phyloP scores from a whole-genome alignment of 2,329 filamentous ascomycete genomes.

The Cryphonectria carpinicola region DNA sequence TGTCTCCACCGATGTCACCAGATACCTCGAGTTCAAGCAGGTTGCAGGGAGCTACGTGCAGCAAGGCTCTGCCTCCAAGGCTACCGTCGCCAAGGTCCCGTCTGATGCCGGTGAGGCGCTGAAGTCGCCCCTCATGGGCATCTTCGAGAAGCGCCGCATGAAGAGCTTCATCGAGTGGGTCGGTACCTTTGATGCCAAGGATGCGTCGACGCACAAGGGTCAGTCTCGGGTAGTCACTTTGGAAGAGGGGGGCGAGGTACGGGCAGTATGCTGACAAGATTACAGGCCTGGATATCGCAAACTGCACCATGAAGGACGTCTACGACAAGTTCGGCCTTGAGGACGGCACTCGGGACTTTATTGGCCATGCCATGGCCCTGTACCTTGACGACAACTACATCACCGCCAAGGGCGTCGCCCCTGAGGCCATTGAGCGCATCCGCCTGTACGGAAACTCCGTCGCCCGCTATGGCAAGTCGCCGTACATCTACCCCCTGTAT shows the following conservation, averaged over 20 bases:
- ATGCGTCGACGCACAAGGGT: constrained; percentile 91
- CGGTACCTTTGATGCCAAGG: constrained; percentile 79
- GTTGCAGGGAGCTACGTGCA: constrained; percentile 97
- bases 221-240: constrained; percentile 36
- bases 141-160: constrained; percentile 97
- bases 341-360: constrained; percentile 86
- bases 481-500: constrained; percentile 99
- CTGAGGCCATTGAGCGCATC: constrained; percentile 89
- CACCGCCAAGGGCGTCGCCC: constrained; percentile 70
- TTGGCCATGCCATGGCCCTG: constrained; percentile 97
- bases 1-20: constrained; percentile 89
- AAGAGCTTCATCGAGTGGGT: constrained; percentile 98
- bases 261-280: not conserved
- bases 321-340: constrained; percentile 98
- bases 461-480: constrained; percentile 95
- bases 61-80: constrained; percentile 79
- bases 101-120: constrained; percentile 90
- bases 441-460: constrained; percentile 97
- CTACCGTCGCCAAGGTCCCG: constrained; percentile 94
- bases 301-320: constrained; percentile 93
- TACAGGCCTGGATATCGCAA: constrained; percentile 76
- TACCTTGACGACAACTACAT: constrained; percentile 92
- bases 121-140: constrained; percentile 90
- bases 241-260: too few relatives aligned
- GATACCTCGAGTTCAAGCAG: constrained; percentile 91